Evolutionary conservation across 495 filamentous ascomycete genomes (phyloP).

Genomic region (Penicillium malachiteum): DNA sequence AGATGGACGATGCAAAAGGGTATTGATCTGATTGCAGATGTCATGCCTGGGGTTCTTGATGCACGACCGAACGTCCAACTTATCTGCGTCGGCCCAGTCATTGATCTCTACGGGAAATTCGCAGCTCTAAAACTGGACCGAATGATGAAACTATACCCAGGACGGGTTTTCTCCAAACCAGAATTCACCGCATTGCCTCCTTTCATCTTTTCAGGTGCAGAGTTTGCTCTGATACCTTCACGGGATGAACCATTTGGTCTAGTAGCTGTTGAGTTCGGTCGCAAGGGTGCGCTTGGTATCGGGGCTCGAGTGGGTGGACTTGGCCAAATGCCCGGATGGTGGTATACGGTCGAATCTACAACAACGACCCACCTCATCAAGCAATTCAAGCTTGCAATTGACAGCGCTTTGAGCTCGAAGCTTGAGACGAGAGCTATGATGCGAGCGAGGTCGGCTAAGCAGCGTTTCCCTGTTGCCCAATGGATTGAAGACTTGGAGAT

Average conservation of each 20-base stretch:
- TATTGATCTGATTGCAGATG: conserved; percentile 74
- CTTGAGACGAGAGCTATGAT: conserved; percentile 59
- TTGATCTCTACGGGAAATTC: conserved; percentile 78
- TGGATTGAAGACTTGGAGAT: conserved; percentile 65
- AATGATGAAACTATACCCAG: conserved; percentile 74
- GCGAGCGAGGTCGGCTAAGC: conserved; percentile 73
- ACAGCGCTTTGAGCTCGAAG: conserved; percentile 63
- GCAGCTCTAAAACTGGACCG: conserved; percentile 69
- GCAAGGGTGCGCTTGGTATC: conserved; percentile 75
- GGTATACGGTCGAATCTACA: conserved; percentile 69
- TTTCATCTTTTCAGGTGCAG: conserved; percentile 75
- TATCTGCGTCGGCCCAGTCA: conserved; percentile 70
- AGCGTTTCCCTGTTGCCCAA: conserved; percentile 72
- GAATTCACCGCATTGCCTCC: conserved; percentile 74
- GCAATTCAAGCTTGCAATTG: conserved; percentile 70
- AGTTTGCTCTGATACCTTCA: conserved; percentile 77
- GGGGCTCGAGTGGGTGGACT: conserved; percentile 66
- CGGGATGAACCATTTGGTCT: conserved; percentile 79
- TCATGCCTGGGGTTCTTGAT: conserved; percentile 71
- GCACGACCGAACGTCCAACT: conserved; percentile 64
- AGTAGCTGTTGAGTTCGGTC: conserved; percentile 79
- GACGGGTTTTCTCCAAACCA: conserved; percentile 72
- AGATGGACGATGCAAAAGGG: conserved; percentile 81
- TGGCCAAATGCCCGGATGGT: conserved; percentile 78
- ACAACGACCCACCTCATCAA: conserved; percentile 67